Evolutionary conservation across 1,284 basidiomycete genomes (phyloP), one percentile per base, ranked within the genome.

Genomic region (Phlebopus sp.): DNA sequence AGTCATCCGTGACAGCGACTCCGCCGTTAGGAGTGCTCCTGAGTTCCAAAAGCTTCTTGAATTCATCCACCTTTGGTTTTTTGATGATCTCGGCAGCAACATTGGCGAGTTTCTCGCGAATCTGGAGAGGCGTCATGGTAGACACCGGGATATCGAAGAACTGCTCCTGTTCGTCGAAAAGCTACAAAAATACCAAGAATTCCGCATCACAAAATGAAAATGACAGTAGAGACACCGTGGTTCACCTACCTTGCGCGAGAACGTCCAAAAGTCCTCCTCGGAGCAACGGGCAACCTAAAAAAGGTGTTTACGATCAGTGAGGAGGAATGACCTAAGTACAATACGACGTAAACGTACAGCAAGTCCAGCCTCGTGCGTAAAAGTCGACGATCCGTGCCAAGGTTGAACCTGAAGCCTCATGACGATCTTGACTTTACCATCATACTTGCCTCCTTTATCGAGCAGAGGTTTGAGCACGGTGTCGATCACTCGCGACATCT

Each of bases 361-460:
- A 9, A 95, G 72, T 10, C 81, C 83, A 14, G 92, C 89, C 69
- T 97, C 93, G 56, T 90, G 86, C 2, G 83, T 80, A 51, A 86
- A 76, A 0, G 85, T 87, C 0, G 87, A 90, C 40, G 80, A 71
- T 14, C 73, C 77, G 60, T 93, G 91, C 90, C 91, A 89, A 0
- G 86, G 85, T 65, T 90, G 94, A 30, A 92, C 85, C 59, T 95
- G 92, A 25, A 82, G 78, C 42, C 94, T 74, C 54, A 92, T 72
- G 59, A 96, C 83, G 36, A 86, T 71, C 68, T 90, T 89, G 49
- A 94, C 81, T 66, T 88, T 87, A 34, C 84, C 85, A 8, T 78
- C 74, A 66, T 92, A 92, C 61, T 78, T 76, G 13, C 88, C 87
- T 13, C 81, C 82, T 14, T 73, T 62, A 15, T 70, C 70, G 49